Conservation (phyloP, 2,329 filamentous ascomycete species). For the Camptophora hylomeconis region DNA sequence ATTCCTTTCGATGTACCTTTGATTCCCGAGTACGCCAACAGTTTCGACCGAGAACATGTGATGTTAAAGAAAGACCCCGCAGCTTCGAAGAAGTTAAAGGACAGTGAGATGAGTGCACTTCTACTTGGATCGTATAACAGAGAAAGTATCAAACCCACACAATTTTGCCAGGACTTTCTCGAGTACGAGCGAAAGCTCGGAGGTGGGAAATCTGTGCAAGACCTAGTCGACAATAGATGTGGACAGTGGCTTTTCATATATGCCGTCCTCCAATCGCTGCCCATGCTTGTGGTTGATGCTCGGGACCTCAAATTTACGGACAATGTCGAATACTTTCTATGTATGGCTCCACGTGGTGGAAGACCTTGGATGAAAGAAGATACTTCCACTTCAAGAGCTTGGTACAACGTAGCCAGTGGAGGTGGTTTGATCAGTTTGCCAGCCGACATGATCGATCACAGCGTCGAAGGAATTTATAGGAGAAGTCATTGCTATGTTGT, state of each 20-base stretch:
- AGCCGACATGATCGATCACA: constrained; percentile 51
- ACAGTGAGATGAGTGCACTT: constrained; percentile 63
- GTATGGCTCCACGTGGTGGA: constrained; percentile 34
- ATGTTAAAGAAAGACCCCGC: constrained; percentile 63
- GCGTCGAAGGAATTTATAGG: constrained; percentile 54
- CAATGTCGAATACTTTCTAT: constrained; percentile 38
- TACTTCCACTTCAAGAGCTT: constrained; percentile 29
- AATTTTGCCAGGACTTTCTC: constrained; percentile 36
- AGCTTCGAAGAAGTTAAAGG: constrained; percentile 58
- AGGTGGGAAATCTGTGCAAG: constrained; percentile 30
- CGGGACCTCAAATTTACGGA: constrained; percentile 31
- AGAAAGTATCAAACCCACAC: constrained; percentile 45
- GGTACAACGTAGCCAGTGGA: constrained; percentile 47
- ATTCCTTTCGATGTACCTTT: constrained; percentile 81
- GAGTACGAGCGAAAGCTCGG: constrained; percentile 33
- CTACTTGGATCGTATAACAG: constrained; percentile 73
- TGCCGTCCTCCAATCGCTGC: constrained; percentile 35
- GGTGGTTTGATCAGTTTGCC: constrained; percentile 49
- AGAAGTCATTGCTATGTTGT: constrained; percentile 57
- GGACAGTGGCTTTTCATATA: constrained; percentile 41
- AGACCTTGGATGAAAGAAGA: constrained; percentile 36
- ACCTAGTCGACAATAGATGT: constrained; percentile 33
- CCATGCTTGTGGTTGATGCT: constrained; percentile 37
- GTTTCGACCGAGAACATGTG: constrained; percentile 45
- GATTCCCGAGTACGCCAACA: constrained; percentile 53